Evolutionary conservation across 2,329 filamentous ascomycete species (phyloP).

Genomic region (Mycocentrospora acerina): DNA sequence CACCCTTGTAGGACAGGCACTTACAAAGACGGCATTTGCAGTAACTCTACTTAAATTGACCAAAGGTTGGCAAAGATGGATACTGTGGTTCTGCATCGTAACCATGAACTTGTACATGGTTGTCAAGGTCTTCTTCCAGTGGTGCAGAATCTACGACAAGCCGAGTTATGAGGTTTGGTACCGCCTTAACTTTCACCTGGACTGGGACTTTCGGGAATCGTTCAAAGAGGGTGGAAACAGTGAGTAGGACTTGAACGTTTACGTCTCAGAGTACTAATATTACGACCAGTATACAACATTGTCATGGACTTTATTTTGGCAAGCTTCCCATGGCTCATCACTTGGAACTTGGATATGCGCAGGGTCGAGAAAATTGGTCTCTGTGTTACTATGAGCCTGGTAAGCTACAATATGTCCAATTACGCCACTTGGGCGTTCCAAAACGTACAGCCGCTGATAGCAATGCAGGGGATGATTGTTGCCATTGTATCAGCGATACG

Average conservation of each 20-base stretch:
- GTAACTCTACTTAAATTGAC: conserved; percentile 47
- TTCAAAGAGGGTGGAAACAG: conserved; percentile 56
- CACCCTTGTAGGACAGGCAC: conserved; percentile 41
- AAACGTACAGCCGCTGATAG: conserved; percentile 3
- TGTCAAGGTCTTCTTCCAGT: conserved; percentile 53
- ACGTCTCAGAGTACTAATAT: conserved; percentile 1
- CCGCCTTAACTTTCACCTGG: conserved; percentile 50
- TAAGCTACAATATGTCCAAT: conserved; percentile 3
- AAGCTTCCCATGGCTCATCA: conserved; percentile 53
- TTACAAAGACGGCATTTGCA: conserved; percentile 44
- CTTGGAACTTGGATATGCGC: conserved; percentile 52
- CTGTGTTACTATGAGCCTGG: conserved; percentile 53
- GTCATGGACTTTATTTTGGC: conserved; percentile 58
- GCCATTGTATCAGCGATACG: conserved; percentile 53
- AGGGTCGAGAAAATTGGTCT: conserved; percentile 53
- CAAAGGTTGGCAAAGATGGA: conserved; percentile 45
- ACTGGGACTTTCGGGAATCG: conserved; percentile 41
- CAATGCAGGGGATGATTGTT: conserved; percentile 47
- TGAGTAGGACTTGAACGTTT: conserved; percentile 25
- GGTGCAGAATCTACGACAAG: conserved; percentile 51
- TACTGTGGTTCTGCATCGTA: conserved; percentile 54
- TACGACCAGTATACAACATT: conserved; percentile 52
- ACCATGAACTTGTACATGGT: conserved; percentile 54
- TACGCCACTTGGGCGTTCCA: no score
- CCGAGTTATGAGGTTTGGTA: conserved; percentile 51